Base-by-base conservation (phyloP, 2,329 filamentous ascomycete species). In the Colletotrichum incanum region DNA sequence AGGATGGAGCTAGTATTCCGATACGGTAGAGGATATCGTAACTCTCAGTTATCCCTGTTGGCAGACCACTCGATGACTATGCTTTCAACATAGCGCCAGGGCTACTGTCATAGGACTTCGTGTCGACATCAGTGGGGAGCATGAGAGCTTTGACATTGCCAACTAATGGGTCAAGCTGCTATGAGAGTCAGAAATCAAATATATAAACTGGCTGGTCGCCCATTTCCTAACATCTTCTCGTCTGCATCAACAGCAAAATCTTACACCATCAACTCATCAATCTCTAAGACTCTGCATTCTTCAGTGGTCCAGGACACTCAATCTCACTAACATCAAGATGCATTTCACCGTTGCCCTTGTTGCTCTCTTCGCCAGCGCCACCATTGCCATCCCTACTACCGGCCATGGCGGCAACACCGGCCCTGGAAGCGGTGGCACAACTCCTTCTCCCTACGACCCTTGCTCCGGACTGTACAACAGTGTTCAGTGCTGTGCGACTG, bases 401-500 rank as follows among this genome's bases (percentile, higher is more conserved):
- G 28, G 28, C 3, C 28, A 31, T 26, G 63, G 50, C n/a, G 39
- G 55, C 3, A 23, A n/a, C 28, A 43, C 41, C n/a, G 43, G 34
- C 54, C 28, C 61, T 39, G 14, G 28, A 31, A 6, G 28, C 28
- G 28, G 28, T 31, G 28, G 28, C 28, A 5, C 28, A 31, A 31
- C 28, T 31, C 28, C 28, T 31, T 31, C 28, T 31, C 28, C 39
- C 26, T 86, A 85, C 66, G 65, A 75, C 6, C 79, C 85, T 61
- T 87, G 86, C 76, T 79, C 79, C 37, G 81, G 80, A 18, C 79
- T 86, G n/a, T 85, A 85, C 75, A 77, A 76, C 74, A 83, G 74
- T 37, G 77, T 86, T 3, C 85, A 87, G 74, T 92, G 90, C 84
- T 92, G 90, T 77, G 87, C 89, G 16, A 90, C 89, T 31, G 88